These are phyloP conservation scores for Phytophthora rubi DNA, from an alignment of 352 stramenopile species.

Conservation along the genomic window DNA sequence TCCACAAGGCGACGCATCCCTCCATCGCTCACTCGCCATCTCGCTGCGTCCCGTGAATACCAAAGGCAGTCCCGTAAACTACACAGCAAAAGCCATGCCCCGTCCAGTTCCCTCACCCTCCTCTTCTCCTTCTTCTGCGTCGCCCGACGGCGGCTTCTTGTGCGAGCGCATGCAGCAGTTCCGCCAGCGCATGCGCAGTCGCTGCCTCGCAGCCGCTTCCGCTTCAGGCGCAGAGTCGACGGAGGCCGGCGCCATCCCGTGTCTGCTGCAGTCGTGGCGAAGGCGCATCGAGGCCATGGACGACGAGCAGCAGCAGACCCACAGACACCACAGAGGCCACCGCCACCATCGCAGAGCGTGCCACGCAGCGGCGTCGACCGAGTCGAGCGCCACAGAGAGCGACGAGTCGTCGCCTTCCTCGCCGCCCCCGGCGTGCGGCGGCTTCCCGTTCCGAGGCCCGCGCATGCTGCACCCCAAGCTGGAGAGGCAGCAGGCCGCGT, in stretches of 20 bases:
- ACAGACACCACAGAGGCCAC: constrained; percentile 4
- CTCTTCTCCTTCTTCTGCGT: background rate
- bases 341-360: background rate
- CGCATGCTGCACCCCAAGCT: constrained; percentile 36
- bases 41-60: background rate
- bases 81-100: constrained; percentile 8
- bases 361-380: too few species aligned
- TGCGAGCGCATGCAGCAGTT: constrained; percentile 32
- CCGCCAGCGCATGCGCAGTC: constrained; percentile 23
- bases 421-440: background rate
- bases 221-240: constrained; percentile 1
- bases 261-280: constrained; percentile 37
- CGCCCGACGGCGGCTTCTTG: constrained; percentile 8
- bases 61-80: background rate
- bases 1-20: background rate
- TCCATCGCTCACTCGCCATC: background rate
- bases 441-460: background rate
- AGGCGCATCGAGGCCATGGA: constrained; percentile 43
- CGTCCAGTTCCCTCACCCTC: constrained; percentile 3
- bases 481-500: constrained; percentile 35
- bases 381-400: background rate
- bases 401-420: constrained; percentile 3
- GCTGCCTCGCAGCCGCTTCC: constrained; percentile 3
- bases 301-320: background rate
- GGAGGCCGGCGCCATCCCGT: constrained; percentile 18